Base-by-base conservation (phyloP, 441 rosid species). In the Corymbia citriodora region DNA sequence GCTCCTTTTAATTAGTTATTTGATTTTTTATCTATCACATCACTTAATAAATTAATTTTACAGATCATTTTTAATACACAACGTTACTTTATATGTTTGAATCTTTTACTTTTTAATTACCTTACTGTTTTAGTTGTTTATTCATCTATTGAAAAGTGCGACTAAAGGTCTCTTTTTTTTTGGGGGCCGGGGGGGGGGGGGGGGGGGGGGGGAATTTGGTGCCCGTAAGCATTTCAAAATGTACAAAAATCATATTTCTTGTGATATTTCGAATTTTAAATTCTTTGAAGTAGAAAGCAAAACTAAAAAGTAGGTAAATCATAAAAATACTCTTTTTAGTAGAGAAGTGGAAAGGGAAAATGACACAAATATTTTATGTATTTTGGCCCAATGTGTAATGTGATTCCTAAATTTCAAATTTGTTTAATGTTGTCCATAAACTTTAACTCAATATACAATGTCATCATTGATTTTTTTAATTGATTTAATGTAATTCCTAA, bases 401-500 rank as follows among this genome's bases (percentile, higher is more conserved):
- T 29, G 70, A 1, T 29, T 4, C 33, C 12, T 29, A 1, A 61
- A 63, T 3, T 29, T 63, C 6, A 27, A 27, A 63, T 61, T 27
- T 61, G 17, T 61, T 59, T 10, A 10, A 23, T 25, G 9, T 18
- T 1, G 23, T 59, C 11, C 10, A 12, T 59, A 23, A 59, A 59
- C 11, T 23, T 4, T 4, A 59, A 12, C 14, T 25, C 9, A 25
- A 59, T 0, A 4, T 10, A 5, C 1, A 55, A 19, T 55, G 25
- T 55, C 4, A 55, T 55, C 4, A 9, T 3, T 55, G 10, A 19
- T 18, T 2, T 55, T 55, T 55, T 55, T 7, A 55, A 55, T 55
- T 55, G 8, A 0, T 55, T 61, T 2, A 27, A 61, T 27, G 2
- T 61, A 3, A 10, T 61, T 2, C 8, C 15, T 11, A 1, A 6